A percentile compares a stretch with the other conserved stretches of the same genome.
phyloP scores from a whole-genome alignment of 139 green algal species.

The Yamagishiella unicocca region DNA sequence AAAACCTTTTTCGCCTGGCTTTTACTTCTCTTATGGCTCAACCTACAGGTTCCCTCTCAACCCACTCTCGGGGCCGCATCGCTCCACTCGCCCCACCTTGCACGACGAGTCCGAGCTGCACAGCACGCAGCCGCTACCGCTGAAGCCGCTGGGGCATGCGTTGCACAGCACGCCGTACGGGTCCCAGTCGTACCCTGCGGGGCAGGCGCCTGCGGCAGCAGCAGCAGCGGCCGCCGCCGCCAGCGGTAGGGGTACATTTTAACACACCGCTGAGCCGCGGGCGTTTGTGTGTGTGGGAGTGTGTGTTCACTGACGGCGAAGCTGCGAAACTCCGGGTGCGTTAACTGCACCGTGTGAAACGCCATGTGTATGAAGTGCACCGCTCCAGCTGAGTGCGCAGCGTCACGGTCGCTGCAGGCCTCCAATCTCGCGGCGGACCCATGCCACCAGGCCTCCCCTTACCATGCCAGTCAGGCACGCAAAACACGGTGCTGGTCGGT shows the following conservation, averaged over 20 bases:
- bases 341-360: background rate
- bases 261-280: background rate
- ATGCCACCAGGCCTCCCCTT: too few relatives aligned
- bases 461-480: too few relatives aligned
- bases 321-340: background rate
- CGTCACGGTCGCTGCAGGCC: too few relatives aligned
- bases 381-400: too few relatives aligned
- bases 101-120: constrained; percentile 23
- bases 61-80: background rate
- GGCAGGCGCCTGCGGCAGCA: constrained; percentile 38
- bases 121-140: constrained; percentile 10
- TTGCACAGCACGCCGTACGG: background rate
- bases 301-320: background rate
- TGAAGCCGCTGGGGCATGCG: constrained; percentile 24
- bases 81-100: background rate
- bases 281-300: too few relatives aligned
- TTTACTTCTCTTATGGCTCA: background rate
- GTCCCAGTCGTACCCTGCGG: constrained; percentile 27
- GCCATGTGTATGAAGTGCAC: background rate
- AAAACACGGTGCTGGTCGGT: too few relatives aligned
- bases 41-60: background rate
- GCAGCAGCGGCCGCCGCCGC: too few relatives aligned
- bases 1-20: background rate
- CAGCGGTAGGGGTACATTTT: background rate
- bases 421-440: too few relatives aligned